These are phyloP conservation scores for Daedalea quercina DNA, from an alignment of 768 basidiomycete genomes.

Conservation along the genomic window DNA sequence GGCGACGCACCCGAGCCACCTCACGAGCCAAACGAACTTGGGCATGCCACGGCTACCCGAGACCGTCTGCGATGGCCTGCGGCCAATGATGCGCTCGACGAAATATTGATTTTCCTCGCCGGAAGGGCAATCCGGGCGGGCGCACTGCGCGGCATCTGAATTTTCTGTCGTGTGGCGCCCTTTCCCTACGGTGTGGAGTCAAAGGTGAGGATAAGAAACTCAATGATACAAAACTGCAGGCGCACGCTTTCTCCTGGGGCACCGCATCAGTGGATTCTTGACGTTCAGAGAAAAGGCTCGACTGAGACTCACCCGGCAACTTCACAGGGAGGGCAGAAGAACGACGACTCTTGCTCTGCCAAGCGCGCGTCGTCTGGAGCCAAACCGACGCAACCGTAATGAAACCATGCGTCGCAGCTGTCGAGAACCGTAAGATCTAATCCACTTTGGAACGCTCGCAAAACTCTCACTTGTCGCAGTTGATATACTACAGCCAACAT, in stretches of 20 bases:
- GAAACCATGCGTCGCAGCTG: constrained; percentile 18
- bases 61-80: constrained; percentile 5
- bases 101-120: constrained; percentile 15
- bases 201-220: neutral
- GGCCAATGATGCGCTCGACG: constrained; percentile 19
- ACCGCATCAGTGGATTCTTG: neutral
- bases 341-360: constrained; percentile 7
- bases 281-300: neutral
- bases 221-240: too few relatives aligned
- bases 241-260: neutral
- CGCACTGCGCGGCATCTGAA: constrained; percentile 2
- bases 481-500: constrained; percentile 9
- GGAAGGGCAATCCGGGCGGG: constrained; percentile 12
- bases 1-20: constrained; percentile 16
- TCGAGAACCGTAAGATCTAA: neutral
- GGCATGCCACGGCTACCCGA: neutral
- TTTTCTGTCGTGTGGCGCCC: neutral
- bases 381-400: constrained; percentile 17
- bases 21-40: constrained; percentile 15
- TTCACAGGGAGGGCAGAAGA: constrained; percentile 16
- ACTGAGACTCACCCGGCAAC: constrained; percentile 11
- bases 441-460: neutral
- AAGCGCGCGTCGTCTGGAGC: constrained; percentile 12
- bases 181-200: neutral
- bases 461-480: constrained; percentile 10